Conservation (phyloP, 352 stramenopile species). For the Pythium dissimile region DNA sequence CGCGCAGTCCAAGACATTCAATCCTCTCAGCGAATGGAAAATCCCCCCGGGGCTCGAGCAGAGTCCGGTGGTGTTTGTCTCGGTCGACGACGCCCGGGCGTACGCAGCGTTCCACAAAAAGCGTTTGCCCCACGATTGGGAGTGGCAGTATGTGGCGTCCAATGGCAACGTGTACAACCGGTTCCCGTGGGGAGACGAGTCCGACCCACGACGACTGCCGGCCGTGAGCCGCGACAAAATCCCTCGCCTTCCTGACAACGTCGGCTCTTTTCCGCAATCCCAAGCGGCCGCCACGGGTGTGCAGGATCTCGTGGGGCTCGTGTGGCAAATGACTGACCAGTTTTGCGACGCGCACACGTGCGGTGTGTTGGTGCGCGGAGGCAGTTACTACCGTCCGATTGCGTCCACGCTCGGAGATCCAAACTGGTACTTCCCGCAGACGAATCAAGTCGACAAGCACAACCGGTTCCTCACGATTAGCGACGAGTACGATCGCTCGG, state of each 20-base stretch:
- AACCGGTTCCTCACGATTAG: constrained; percentile 76
- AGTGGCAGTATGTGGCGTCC: constrained; percentile 85
- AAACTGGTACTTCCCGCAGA: constrained; percentile 84
- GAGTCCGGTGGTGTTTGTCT: constrained; percentile 75
- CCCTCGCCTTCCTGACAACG: constrained; percentile 28
- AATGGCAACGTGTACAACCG: constrained; percentile 55
- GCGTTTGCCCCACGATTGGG: constrained; percentile 76
- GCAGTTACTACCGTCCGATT: constrained; percentile 69
- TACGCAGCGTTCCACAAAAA: constrained; percentile 72
- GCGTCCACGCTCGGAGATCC: constrained; percentile 38
- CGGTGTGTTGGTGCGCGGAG: constrained; percentile 68
- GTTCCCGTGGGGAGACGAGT: constrained; percentile 57
- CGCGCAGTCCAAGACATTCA: constrained; percentile 4
- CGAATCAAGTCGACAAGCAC: constrained; percentile 54
- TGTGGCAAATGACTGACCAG: constrained; percentile 87
- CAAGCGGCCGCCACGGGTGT: constrained; percentile 47
- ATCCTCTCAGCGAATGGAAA: constrained; percentile 33
- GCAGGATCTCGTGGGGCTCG: constrained; percentile 73
- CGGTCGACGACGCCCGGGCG: constrained; percentile 63
- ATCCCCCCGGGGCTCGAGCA: constrained; percentile 42
- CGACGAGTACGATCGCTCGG: constrained; percentile 68
- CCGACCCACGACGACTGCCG: constrained; percentile 24
- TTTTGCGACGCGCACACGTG: constrained; percentile 83
- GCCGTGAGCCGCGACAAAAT: constrained; percentile 38
- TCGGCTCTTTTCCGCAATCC: constrained; percentile 51